These are phyloP conservation scores for Chrysoporthe deuterocubensis DNA, from an alignment of 2,329 filamentous ascomycete species.

Conservation along the genomic window DNA sequence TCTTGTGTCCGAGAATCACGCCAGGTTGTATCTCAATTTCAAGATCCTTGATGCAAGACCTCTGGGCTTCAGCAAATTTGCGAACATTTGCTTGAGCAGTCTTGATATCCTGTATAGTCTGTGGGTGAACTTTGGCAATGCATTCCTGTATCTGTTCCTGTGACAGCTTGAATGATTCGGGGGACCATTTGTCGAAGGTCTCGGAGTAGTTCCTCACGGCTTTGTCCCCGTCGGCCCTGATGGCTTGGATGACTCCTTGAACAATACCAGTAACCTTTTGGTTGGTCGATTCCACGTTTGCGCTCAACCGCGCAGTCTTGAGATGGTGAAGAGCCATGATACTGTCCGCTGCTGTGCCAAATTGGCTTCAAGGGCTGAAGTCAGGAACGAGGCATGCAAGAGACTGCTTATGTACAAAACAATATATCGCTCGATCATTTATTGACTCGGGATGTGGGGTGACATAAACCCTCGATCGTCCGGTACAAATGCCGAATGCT, in stretches of 20 bases:
- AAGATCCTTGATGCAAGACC: constrained; percentile 51
- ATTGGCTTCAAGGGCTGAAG: neutral
- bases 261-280: neutral
- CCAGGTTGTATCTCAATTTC: constrained; percentile 55
- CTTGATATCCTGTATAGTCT: constrained; percentile 45
- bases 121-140: constrained; percentile 30
- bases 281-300: neutral
- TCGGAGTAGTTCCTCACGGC: neutral
- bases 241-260: neutral
- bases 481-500: neutral
- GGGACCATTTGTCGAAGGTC: neutral
- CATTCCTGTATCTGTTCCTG: neutral
- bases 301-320: neutral
- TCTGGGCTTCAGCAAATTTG: constrained; percentile 52
- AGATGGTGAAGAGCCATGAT: neutral
- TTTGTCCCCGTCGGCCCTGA: neutral
- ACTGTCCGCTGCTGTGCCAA: neutral
- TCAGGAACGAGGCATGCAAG: neutral
- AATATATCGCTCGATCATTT: neutral
- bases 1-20: constrained; percentile 55
- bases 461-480: neutral
- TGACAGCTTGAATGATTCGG: neutral
- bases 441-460: neutral
- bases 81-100: constrained; percentile 54
- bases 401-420: neutral